These are phyloP conservation scores for Mesembryanthemum crystallinum DNA, from an alignment of 148 eudicot genomes.

Conservation along the genomic window DNA sequence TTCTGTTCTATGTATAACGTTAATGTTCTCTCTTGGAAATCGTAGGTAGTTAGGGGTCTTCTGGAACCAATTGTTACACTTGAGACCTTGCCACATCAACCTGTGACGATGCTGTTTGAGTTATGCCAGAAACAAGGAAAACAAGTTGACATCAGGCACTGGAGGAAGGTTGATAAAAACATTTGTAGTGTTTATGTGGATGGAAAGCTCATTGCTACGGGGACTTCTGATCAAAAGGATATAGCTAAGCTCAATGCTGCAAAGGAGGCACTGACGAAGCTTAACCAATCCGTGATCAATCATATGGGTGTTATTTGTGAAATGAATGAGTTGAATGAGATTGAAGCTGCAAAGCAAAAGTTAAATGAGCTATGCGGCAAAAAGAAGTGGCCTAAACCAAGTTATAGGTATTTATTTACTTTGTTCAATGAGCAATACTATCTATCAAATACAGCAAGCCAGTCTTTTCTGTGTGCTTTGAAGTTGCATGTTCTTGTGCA, in stretches of 20 bases:
- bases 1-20: slow-evolving; percentile 1
- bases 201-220: slow-evolving; percentile 44
- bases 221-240: slow-evolving; percentile 52
- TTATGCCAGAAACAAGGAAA: slow-evolving; percentile 68
- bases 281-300: slow-evolving; percentile 18
- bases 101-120: slow-evolving; percentile 67
- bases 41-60: slow-evolving; percentile 51
- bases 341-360: slow-evolving; percentile 65
- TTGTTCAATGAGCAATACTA: background rate
- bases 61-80: slow-evolving; percentile 67
- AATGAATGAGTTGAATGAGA: slow-evolving; percentile 40
- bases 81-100: slow-evolving; percentile 65
- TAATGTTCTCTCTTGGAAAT: background rate
- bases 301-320: slow-evolving; percentile 14
- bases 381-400: slow-evolving; percentile 69
- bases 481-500: background rate
- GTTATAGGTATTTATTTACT: slow-evolving; percentile 50
- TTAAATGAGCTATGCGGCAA: slow-evolving; percentile 57
- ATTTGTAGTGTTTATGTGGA: slow-evolving; percentile 59
- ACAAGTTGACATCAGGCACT: slow-evolving; percentile 42
- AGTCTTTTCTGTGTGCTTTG: background rate
- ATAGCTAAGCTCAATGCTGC: slow-evolving; percentile 73
- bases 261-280: slow-evolving; percentile 47
- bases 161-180: slow-evolving; percentile 41
- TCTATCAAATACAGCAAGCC: background rate